Conservation (phyloP, 495 filamentous ascomycete genomes). For the Penicillium verhagenii region DNA sequence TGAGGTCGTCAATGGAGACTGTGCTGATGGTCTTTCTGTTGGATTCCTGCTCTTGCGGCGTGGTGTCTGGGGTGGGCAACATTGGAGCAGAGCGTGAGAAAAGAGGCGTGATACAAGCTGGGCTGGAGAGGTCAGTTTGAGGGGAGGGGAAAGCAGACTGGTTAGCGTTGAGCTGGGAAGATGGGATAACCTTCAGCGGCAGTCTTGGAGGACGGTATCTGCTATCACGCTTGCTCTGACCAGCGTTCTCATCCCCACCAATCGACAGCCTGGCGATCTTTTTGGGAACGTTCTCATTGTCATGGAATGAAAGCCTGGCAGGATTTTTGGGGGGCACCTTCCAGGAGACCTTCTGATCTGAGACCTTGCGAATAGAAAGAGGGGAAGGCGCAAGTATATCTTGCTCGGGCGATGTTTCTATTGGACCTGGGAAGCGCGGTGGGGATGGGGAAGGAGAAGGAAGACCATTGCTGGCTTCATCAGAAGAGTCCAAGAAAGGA, state of each 20-base stretch:
- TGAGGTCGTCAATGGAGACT: neutral
- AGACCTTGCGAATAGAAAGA: neutral
- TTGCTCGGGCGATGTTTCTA: neutral
- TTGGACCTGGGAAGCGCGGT: neutral
- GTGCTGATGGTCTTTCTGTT: neutral
- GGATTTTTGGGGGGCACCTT: neutral
- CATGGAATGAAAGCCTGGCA: neutral
- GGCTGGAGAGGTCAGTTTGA: neutral
- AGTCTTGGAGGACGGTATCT: conserved; percentile 21
- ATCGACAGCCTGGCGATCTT: neutral
- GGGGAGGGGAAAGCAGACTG: neutral
- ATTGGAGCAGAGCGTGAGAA: neutral
- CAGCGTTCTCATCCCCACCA: neutral
- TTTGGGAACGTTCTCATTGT: neutral
- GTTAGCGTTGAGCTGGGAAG: conserved; percentile 2
- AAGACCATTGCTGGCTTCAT: neutral
- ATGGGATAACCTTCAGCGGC: conserved; percentile 24
- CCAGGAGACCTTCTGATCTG: neutral
- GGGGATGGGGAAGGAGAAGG: too few species aligned
- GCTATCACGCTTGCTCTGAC: neutral
- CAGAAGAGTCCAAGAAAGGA: neutral
- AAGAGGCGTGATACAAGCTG: neutral
- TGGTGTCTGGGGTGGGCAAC: neutral
- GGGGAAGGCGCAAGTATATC: neutral
- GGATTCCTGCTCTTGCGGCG: neutral